phyloP scores from a whole-genome alignment of 371 early-diverging fungal genomes.

The Mycotypha africana region DNA sequence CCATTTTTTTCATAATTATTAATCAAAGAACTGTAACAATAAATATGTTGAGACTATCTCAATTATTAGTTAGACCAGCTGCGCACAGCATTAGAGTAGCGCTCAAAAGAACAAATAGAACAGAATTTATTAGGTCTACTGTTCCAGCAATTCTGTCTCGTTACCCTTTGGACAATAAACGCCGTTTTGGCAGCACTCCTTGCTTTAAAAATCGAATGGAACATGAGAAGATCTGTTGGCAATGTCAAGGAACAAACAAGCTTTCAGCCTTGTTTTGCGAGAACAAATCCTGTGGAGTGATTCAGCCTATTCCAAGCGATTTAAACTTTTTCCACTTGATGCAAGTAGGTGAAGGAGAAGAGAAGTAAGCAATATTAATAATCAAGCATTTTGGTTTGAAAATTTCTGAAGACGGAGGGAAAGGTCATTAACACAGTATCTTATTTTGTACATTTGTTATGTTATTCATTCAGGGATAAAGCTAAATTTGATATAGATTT shows the following conservation, averaged over 20 bases:
- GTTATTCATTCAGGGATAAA: slow-evolving; percentile 25
- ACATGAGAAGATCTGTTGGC: slow-evolving; percentile 40
- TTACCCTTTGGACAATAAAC: slow-evolving; percentile 1
- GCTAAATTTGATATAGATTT: slow-evolving; percentile 67
- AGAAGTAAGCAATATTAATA: slow-evolving; percentile 28
- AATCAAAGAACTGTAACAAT: too few species aligned
- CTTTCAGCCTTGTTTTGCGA: slow-evolving; percentile 43
- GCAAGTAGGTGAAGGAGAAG: slow-evolving; percentile 21
- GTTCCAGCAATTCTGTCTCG: too few species aligned
- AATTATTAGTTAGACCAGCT: too few species aligned
- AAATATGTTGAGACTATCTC: too few species aligned
- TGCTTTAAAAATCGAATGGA: too few species aligned
- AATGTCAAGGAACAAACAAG: slow-evolving; percentile 40
- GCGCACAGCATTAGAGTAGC: too few species aligned
- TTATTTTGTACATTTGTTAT: too few species aligned
- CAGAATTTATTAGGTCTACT: too few species aligned
- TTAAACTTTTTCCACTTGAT: slow-evolving; percentile 65
- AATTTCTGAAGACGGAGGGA: neutral
- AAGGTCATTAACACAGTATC: neutral
- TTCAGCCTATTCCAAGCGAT: slow-evolving; percentile 61
- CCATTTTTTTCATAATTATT: too few species aligned
- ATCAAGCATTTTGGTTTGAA: too few species aligned
- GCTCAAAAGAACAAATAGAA: too few species aligned
- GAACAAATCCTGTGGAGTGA: slow-evolving; percentile 57
- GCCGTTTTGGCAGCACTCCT: slow-evolving; percentile 3